A percentile compares a stretch with the other conserved stretches of the same genome.
These are phyloP conservation scores for Geosmithia flava DNA, from an alignment of 2,329 filamentous ascomycete genomes.

Conservation along the genomic window DNA sequence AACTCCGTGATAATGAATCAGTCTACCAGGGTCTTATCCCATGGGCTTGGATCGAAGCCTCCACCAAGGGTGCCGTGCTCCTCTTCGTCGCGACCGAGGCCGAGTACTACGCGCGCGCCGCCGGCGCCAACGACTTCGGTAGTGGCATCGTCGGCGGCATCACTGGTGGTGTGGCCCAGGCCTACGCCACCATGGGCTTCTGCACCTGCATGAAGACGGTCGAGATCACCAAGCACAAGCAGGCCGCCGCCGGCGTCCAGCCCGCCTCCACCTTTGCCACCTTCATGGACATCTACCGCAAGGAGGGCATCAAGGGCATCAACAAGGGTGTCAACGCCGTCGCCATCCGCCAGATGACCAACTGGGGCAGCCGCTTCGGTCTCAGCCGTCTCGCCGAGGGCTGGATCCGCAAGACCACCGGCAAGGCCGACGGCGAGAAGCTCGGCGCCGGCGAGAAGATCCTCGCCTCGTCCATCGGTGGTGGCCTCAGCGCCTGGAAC, in stretches of 20 bases:
- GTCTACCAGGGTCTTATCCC: conserved; percentile 99
- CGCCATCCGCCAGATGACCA: conserved; percentile 97
- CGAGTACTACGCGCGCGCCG: conserved; percentile 80
- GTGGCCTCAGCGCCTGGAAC: conserved; percentile 95
- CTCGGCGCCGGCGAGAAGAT: conserved; percentile 79
- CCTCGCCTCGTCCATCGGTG: conserved; percentile 71
- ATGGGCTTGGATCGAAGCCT: conserved; percentile 99
- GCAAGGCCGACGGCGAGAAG: conserved; percentile 71
- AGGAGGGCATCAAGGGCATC: conserved; percentile 88
- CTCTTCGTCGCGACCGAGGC: conserved; percentile 98
- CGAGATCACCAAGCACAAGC: conserved; percentile 97
- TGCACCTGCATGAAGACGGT: conserved; percentile 99
- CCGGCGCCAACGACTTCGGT: conserved; percentile 77
- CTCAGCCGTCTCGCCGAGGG: conserved; percentile 84
- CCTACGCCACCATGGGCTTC: conserved; percentile 99
- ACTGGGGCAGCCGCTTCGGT: conserved; percentile 96
- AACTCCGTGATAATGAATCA: conserved; percentile 32
- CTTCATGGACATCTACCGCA: conserved; percentile 94
- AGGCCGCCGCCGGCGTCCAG: conserved; percentile 70
- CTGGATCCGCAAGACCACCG: conserved; percentile 65
- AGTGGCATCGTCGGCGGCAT: conserved; percentile 87
- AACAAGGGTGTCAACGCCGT: conserved; percentile 99
- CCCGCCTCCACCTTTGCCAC: conserved; percentile 86
- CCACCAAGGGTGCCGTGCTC: conserved; percentile 96
- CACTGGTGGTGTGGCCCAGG: conserved; percentile 88